Evolutionary conservation across 768 basidiomycete species (phyloP).

Genomic region (Crucibulum laeve): DNA sequence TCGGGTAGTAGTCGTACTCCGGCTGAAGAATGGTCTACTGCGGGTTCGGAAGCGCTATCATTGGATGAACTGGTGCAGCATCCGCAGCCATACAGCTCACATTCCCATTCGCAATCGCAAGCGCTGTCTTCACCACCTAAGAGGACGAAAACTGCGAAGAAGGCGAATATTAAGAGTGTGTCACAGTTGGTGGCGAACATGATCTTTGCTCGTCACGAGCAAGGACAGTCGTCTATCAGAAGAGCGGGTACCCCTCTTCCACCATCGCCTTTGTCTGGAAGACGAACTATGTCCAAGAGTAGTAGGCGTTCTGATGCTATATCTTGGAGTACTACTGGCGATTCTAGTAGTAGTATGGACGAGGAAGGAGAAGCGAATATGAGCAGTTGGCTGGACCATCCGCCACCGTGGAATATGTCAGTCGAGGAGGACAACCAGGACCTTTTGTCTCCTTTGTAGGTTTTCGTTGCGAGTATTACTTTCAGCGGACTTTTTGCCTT

Average conservation of each 20-base stretch:
- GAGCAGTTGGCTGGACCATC: constrained; percentile 1
- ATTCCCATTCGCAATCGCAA: not conserved
- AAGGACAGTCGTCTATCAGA: not conserved
- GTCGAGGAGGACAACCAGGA: not conserved
- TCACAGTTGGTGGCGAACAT: constrained; percentile 35
- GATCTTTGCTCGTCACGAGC: constrained; percentile 24
- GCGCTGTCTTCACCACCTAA: constrained; percentile 1
- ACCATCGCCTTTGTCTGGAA: not conserved
- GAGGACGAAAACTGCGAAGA: constrained; percentile 7
- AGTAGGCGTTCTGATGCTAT: not conserved
- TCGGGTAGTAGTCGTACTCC: no score
- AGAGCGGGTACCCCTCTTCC: not conserved
- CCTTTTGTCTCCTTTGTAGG: not conserved
- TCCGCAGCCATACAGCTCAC: no score
- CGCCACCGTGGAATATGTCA: not conserved
- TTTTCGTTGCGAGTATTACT: not conserved
- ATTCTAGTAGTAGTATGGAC: not conserved
- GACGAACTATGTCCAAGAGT: not conserved
- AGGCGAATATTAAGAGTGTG: constrained; percentile 25
- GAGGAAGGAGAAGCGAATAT: not conserved
- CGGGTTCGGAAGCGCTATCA: no score
- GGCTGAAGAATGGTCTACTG: no score
- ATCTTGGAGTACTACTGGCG: not conserved
- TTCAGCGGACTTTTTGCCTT: not conserved
- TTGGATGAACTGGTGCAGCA: constrained; percentile 1